Evolutionary conservation across 1,284 basidiomycete species (phyloP), one percentile per base, ranked within the genome.

Genomic region (Trichosporon sp.): DNA sequence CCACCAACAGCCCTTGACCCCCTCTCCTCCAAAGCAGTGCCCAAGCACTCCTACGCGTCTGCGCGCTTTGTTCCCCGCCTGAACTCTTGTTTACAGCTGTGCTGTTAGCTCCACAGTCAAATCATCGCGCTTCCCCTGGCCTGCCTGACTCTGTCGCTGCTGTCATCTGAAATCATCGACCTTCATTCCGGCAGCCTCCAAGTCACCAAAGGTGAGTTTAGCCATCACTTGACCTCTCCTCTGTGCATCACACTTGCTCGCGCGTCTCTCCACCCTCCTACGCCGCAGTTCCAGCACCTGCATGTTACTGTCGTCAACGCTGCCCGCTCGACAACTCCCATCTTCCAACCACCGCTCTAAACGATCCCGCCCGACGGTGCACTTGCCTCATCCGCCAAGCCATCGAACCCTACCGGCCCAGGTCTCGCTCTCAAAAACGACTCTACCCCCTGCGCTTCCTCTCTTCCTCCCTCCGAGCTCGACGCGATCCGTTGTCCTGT

Each of bases 191-290:
- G n/a, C 51, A 54, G 59, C 7, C 31, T 11, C 32, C 31, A 14
- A 63, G 59, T 63, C 59, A 63, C 32, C 16, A 63, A 37, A 63
- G 59, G 59, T 63, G 59, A 32, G 59, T 63, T 59, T 35, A 19
- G 21, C 31, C 59, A 63, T 63, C 59, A 63, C 59, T 63, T 63
- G 59, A 63, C 59, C 31, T 35, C 59, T 35, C 59, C 59, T 63
- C 32, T 14, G 59, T 35, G 32, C 59, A 63, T 63, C 59, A 63
- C 59, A 63, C 16, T 63, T 32, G 54, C 35, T 16, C 31, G 16
- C 12, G 31, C 31, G 32, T 31, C 19, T 54, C 51, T 5, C 35
- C 43, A n/a, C 11, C 40, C 40, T 12, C 12, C 26, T 61, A 26
- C 59, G 31, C 59, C 59, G 59, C 59, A 63, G 59, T 31, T 37